A percentile compares a stretch with the other conserved stretches of the same genome.
These are phyloP conservation scores for Harringtonia aguacate DNA, from an alignment of 2,329 filamentous ascomycete genomes.

Conservation along the genomic window DNA sequence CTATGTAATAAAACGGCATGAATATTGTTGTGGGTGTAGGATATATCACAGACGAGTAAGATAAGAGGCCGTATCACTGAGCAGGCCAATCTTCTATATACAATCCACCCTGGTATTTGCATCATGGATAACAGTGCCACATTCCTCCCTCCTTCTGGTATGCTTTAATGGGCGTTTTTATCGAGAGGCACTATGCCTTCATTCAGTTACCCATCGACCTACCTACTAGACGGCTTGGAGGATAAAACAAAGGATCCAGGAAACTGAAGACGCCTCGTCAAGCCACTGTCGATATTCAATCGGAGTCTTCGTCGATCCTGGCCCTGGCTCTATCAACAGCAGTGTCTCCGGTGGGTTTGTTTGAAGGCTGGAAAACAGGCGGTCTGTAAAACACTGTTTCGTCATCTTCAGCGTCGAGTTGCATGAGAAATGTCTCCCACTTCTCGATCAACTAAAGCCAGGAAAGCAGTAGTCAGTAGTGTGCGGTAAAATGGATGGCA, in stretches of 20 bases:
- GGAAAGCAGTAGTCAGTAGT: background rate
- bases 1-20: too few relatives aligned
- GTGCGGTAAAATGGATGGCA: background rate
- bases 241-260: too few relatives aligned
- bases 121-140: too few relatives aligned
- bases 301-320: constrained; percentile 49
- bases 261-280: too few relatives aligned
- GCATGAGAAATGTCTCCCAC: constrained; percentile 97
- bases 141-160: too few relatives aligned
- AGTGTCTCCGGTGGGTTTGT: constrained; percentile 40
- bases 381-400: constrained; percentile 57
- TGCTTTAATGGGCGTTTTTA: too few relatives aligned
- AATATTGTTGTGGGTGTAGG: too few relatives aligned
- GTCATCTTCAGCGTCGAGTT: constrained; percentile 88
- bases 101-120: too few relatives aligned
- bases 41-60: background rate
- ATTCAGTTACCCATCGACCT: too few relatives aligned
- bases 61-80: constrained; percentile 3
- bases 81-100: constrained; percentile 14
- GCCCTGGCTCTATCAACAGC: constrained; percentile 49
- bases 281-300: constrained; percentile 26
- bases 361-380: constrained; percentile 40
- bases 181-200: too few relatives aligned
- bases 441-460: constrained; percentile 57
- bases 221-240: too few relatives aligned